Evolutionary conservation across 345 rosid genomes (phyloP), one percentile per base, ranked within the genome.

Genomic region (Corchorus capsularis): DNA sequence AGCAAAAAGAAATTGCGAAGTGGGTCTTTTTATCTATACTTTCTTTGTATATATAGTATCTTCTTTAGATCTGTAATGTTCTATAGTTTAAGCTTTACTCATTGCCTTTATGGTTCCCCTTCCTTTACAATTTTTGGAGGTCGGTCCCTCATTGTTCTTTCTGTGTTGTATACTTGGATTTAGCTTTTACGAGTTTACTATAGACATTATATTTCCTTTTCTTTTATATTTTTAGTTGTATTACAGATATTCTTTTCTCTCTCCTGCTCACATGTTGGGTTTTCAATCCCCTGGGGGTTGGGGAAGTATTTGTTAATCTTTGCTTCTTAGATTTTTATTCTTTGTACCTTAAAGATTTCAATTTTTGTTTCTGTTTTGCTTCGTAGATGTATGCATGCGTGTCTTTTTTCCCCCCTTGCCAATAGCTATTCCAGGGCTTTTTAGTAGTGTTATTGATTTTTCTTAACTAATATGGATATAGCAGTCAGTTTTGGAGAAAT

Each of bases 61-160:
- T 78, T 64, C 13, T 61, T 69, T 83, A 82, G 86, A 88, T 88
- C 89, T 82, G 74, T 53, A 61, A 35, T 69, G 79, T 71, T 69
- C 54, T 61, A 1, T 72, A 54, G n/a, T 76, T 70, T 46, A 79
- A 67, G 77, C 79, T 79, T 79, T 19, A 37, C 59, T 35, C 32
- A 20, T 72, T 68, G 41, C 50, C 56, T 57, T 46, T 53, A 10
- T 62, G 19, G 78, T 9, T 65, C 11, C 35, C 74, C 69, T 75
- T 69, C 69, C 47, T 53, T 35, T 39, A 1, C 43, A 41, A 63
- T 56, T 71, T 60, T 71, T n/a, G 61, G 72, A 69, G 71, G 63
- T 59, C 35, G 16, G 53, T 64, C 63, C 63, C 55, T 45, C 35
- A 27, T 49, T 11, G 41, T 75, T 81, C 64, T 81, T 73, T 22